phyloP scores from a whole-genome alignment of 768 basidiomycete species.

The Flagelloscypha sp. region DNA sequence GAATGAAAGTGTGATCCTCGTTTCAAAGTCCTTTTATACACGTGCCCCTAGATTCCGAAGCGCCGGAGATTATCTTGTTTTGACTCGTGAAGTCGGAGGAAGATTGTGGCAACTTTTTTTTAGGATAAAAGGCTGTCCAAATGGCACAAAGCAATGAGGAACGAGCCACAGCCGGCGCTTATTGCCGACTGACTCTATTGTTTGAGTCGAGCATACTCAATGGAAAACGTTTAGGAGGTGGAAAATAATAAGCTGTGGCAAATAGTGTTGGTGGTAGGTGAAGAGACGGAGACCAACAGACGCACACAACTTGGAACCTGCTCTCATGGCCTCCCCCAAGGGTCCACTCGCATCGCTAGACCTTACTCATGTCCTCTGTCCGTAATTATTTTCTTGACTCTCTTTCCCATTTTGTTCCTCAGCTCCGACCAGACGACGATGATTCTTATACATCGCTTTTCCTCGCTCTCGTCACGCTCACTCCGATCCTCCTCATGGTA shows the following conservation, averaged over 20 bases:
- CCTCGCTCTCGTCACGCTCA: conserved; percentile 58
- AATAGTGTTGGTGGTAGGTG: background rate
- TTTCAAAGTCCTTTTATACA: background rate
- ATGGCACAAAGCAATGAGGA: no score
- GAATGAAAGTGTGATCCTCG: background rate
- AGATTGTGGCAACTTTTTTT: no score
- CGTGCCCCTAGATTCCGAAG: no score
- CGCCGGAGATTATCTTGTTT: no score
- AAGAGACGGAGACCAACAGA: conserved; percentile 1
- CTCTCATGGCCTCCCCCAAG: background rate
- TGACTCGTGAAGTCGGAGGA: no score
- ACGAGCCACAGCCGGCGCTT: no score
- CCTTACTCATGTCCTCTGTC: conserved; percentile 63
- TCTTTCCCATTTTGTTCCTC: conserved; percentile 4
- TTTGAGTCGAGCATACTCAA: background rate
- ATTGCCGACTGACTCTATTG: no score
- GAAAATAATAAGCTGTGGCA: conserved; percentile 18
- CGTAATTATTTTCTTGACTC: conserved; percentile 13
- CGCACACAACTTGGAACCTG: background rate
- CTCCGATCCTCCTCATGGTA: conserved; percentile 69
- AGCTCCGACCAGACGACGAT: conserved; percentile 43
- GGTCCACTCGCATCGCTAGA: conserved; percentile 44
- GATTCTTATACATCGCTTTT: conserved; percentile 47
- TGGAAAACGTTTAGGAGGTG: background rate
- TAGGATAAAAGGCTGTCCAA: no score